Evolutionary conservation across 83 land plant genomes (phyloP), one percentile per base, ranked within the genome.

Genomic region (Larix sibirica): DNA sequence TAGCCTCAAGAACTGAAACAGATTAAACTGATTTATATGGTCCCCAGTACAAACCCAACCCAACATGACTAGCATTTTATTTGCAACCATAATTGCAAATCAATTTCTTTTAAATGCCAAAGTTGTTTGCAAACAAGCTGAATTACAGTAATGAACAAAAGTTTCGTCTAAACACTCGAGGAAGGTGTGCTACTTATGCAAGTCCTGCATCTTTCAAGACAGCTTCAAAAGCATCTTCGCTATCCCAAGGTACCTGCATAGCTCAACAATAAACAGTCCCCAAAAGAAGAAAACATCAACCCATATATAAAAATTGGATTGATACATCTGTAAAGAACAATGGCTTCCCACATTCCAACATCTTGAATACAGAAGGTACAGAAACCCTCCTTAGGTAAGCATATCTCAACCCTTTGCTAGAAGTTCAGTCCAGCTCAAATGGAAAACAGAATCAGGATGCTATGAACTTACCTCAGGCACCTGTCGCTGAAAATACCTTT

Each of bases 131-230:
- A 47, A 6, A 47, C 50, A 47, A 47, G 10, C 10, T 47, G 50
- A 47, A 47, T 47, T 47, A 47, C 50, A 47, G 50, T 47, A 47
- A 47, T 47, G 50, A 47, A 47, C 50, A 47, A 47, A 47, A 47
- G 50, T 47, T 47, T 47, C 8, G 1, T 47, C 10, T 47, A 9
- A 47, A 47, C 8, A 47, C 10, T 47, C 50, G 1, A 47, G 1
- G 50, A 47, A 47, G 50, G 50, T 47, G 10, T 47, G 50, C 50
- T 47, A 47, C 4, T 50, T 83, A 88, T 31, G 89, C 89, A 58
- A 95, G 86, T 16, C 92, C 94, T 18, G 98, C 98, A 40, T 86
- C 88, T 86, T 90, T 92, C 70, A 95, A 82, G 6, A 92, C 96
- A 42, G 26, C 77, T 85, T 92, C 91, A 81, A 95, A 90, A 20